Evolutionary conservation across 768 basidiomycete genomes (phyloP), one percentile per base, ranked within the genome.

Genomic region (Boletus coccyginus): DNA sequence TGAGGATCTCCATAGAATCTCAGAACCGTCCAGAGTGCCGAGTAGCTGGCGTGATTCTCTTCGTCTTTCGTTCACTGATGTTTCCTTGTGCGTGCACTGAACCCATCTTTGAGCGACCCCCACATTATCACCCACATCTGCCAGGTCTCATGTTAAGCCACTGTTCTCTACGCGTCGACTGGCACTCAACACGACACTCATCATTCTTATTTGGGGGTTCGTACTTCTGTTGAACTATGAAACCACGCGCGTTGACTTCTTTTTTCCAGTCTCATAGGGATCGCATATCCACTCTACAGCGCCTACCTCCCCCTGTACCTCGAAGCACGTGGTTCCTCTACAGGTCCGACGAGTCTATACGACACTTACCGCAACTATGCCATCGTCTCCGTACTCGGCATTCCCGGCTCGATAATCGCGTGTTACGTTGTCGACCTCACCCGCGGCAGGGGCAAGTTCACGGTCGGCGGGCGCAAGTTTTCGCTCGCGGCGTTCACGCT

Each of bases 241-340:
- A 39, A 41, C 38, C 24, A 33, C 39, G 29, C 39, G 29, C 40
- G 1, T 41, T 62, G 7, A 62, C 21, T 7, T 13, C 39, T 21
- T 12, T 21, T 40, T 27, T 0, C 32, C 70, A 79, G 74, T 35
- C 60, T 79, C 29, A 77, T 82, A 47, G 82, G 82, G 9, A 74
- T 82, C 2, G 81, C 79, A 8, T 83, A 79, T 60, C 83, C 83
- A 7, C 70, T 84, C 3, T 82, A 77, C 70, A 81, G 74, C 53
- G 65, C 73, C 4, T 84, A 83, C 69, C 71, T 84, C 24, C 78
- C 82, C 4, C 66, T 79, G 1, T 81, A 81, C 59, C 75, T 82
- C 21, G 67, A 64, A 33, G 66, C 71, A 16, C 75, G 71, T 32
- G 66, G 73, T 52, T 59, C 72, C 0, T 42, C 64, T 41, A 60